These are phyloP conservation scores for Raddia distichophylla DNA, from an alignment of 176 grass and related monocot genomes.

Conservation along the genomic window DNA sequence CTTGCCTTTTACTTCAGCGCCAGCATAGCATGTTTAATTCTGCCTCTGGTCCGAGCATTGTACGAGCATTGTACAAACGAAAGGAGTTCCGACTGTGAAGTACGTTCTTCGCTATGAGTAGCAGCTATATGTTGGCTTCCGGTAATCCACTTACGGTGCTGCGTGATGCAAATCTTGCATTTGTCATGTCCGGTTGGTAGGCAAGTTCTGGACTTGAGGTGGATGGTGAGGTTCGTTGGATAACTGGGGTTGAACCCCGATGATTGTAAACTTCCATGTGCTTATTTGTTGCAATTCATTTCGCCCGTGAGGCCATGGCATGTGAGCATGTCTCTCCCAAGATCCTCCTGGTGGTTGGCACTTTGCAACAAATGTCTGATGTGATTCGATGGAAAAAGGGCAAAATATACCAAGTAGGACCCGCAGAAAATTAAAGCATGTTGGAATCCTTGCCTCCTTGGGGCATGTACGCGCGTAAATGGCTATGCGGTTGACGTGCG, in stretches of 20 bases:
- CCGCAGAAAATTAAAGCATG: no score
- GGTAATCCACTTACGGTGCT: background rate
- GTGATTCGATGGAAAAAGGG: background rate
- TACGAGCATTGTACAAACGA: slow-evolving; percentile 36
- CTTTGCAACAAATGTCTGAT: no score
- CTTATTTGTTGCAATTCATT: background rate
- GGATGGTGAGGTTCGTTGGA: background rate
- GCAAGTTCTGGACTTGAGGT: no score
- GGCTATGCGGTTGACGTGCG: no score
- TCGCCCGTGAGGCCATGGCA: background rate
- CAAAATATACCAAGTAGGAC: no score
- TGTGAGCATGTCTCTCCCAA: background rate
- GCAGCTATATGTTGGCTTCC: background rate
- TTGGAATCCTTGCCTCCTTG: no score
- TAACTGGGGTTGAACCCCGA: background rate
- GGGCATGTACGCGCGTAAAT: no score
- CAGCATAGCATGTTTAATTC: background rate
- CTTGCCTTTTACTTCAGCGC: slow-evolving; percentile 1
- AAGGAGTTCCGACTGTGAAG: background rate
- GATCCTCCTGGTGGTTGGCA: no score
- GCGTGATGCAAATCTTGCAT: background rate
- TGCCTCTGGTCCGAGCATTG: slow-evolving; percentile 15
- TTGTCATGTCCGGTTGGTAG: background rate
- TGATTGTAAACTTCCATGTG: background rate
- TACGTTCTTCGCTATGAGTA: background rate